phyloP scores from a whole-genome alignment of 768 basidiomycete genomes.

The Russula vinacea region DNA sequence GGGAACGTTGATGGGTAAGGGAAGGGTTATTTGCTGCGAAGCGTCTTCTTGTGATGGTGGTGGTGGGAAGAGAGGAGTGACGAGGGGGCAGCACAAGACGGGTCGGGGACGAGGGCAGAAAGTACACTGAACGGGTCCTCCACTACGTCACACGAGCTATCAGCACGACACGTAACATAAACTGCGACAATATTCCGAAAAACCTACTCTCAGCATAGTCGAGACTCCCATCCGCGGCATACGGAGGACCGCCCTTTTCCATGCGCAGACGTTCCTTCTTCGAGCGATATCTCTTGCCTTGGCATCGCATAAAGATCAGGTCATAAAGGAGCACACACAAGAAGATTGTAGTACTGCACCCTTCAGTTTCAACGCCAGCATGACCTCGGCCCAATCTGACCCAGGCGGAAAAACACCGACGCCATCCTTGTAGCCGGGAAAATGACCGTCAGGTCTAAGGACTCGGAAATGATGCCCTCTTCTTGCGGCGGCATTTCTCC shows the following conservation, averaged over 20 bases:
- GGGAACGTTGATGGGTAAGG: constrained; percentile 34
- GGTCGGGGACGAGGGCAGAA: constrained; percentile 59
- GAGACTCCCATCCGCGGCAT: constrained; percentile 70
- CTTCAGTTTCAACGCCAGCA: constrained; percentile 73
- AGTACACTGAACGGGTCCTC: constrained; percentile 75
- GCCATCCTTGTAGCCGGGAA: constrained; percentile 77
- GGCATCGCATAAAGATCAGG: background rate
- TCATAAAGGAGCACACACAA: background rate
- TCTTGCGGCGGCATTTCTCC: constrained; percentile 42
- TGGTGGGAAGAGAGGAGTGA: constrained; percentile 53
- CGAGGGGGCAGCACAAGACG: constrained; percentile 52
- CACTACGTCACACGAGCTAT: constrained; percentile 43
- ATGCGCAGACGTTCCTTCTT: constrained; percentile 79
- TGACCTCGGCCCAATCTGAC: constrained; percentile 67
- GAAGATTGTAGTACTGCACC: constrained; percentile 42
- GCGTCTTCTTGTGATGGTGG: constrained; percentile 32
- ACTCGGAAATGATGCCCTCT: constrained; percentile 40
- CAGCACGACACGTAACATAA: constrained; percentile 20
- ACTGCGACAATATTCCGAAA: background rate
- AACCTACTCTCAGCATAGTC: constrained; percentile 66
- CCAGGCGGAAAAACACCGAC: constrained; percentile 67
- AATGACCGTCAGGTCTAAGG: constrained; percentile 62
- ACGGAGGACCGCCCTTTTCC: constrained; percentile 72
- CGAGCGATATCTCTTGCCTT: constrained; percentile 74
- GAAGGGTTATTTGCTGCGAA: constrained; percentile 31